Evolutionary conservation across 495 filamentous ascomycete genomes (phyloP).

Genomic region (Staphylotrichum tortipilum): DNA sequence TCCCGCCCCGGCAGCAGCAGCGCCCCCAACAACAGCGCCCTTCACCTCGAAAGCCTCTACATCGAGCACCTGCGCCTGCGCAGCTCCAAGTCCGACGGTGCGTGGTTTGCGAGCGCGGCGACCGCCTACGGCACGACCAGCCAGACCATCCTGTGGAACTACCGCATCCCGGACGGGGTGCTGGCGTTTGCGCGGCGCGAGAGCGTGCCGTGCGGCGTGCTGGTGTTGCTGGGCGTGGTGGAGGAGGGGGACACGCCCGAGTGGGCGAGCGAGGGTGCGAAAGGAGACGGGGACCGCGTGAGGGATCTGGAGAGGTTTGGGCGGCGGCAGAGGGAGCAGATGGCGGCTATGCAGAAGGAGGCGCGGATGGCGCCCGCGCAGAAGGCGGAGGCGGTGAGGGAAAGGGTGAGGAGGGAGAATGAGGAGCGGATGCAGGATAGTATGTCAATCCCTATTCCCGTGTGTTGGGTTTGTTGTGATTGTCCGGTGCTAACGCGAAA

Average conservation of each 20-base stretch:
- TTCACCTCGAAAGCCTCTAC: constrained; percentile 30
- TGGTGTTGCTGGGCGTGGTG: constrained; percentile 46
- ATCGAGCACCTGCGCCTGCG: constrained; percentile 33
- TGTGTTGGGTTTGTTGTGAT: background rate
- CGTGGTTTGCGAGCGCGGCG: constrained; percentile 51
- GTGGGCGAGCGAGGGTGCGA: constrained; percentile 45
- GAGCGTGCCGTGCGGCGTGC: constrained; percentile 53
- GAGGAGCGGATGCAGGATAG: constrained; percentile 34
- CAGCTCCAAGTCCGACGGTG: constrained; percentile 26
- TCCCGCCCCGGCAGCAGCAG: background rate
- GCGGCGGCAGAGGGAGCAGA: constrained; percentile 30
- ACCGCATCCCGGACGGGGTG: constrained; percentile 47
- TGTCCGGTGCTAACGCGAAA: background rate
- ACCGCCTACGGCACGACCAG: constrained; percentile 46
- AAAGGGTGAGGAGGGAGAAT: constrained; percentile 29
- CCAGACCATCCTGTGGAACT: constrained; percentile 52
- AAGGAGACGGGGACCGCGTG: constrained; percentile 24
- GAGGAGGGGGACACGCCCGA: constrained; percentile 46
- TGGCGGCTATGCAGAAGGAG: constrained; percentile 37
- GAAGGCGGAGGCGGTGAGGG: constrained; percentile 31
- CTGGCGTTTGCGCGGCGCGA: constrained; percentile 42
- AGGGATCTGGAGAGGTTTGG: constrained; percentile 28
- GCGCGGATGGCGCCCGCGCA: constrained; percentile 37
- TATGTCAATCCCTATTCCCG: constrained; percentile 17
- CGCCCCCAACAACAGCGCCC: constrained; percentile 8